Conservation (phyloP, 1,139 yeast species). For the Suhomyces choctaworum region DNA sequence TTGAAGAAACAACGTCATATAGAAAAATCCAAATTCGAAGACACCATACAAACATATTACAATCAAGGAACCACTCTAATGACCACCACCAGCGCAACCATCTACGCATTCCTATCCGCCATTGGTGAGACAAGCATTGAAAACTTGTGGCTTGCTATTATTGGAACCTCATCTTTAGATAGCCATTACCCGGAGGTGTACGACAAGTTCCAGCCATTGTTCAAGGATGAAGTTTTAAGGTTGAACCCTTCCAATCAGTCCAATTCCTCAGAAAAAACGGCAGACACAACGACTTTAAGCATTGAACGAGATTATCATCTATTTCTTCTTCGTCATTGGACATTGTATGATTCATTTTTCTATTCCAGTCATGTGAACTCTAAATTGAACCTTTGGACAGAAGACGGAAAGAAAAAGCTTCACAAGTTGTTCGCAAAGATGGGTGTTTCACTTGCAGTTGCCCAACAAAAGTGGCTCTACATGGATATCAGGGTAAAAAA, state of each 20-base stretch:
- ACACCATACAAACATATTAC: conserved; percentile 69
- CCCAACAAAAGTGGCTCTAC: conserved; percentile 91
- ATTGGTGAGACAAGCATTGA: conserved; percentile 64
- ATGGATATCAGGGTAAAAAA: conserved; percentile 80
- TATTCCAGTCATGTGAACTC: conserved; percentile 91
- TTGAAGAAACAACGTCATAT: conserved; percentile 32
- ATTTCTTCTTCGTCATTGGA: conserved; percentile 89
- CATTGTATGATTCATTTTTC: conserved; percentile 84
- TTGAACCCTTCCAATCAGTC: conserved; percentile 40
- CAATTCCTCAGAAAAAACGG: conserved; percentile 34
- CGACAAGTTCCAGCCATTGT: conserved; percentile 66
- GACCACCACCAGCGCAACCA: conserved; percentile 74
- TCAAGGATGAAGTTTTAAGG: conserved; percentile 82
- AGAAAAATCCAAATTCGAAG: conserved; percentile 51
- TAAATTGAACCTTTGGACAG: conserved; percentile 84
- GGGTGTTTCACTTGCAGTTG: conserved; percentile 89
- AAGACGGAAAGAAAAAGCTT: conserved; percentile 81
- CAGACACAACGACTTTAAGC: conserved; percentile 64
- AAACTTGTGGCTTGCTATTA: conserved; percentile 80
- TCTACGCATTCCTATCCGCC: conserved; percentile 75
- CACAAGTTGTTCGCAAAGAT: conserved; percentile 93
- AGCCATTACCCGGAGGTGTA: conserved; percentile 76
- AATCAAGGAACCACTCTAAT: conserved; percentile 78
- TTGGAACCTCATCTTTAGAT: conserved; percentile 86
- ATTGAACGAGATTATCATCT: conserved; percentile 84